A percentile compares a stretch with the other conserved stretches of the same genome.
Conservation (phyloP, 208 protist genomes). For the Hexamita inflata region DNA sequence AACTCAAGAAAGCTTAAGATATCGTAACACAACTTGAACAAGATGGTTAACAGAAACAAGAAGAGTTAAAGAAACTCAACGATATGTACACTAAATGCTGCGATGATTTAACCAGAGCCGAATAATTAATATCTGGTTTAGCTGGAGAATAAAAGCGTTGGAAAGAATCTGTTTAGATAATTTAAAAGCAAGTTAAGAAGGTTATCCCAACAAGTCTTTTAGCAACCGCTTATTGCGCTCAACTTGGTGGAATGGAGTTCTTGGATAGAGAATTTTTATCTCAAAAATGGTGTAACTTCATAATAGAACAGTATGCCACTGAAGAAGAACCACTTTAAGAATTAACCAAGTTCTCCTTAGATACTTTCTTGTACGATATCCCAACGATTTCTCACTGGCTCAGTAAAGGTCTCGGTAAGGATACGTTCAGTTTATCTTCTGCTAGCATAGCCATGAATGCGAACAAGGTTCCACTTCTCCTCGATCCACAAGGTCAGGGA, state of each 20-base stretch:
- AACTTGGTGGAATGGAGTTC: constrained; percentile 78
- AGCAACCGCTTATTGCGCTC: constrained; percentile 80
- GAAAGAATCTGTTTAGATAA: constrained; percentile 68
- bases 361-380: constrained; percentile 71
- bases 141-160: constrained; percentile 82
- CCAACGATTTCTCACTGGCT: constrained; percentile 84
- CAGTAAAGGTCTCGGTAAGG: constrained; percentile 82
- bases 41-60: constrained; percentile 65
- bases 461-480: constrained; percentile 82
- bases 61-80: constrained; percentile 72
- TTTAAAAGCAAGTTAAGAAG: constrained; percentile 60
- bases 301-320: constrained; percentile 52
- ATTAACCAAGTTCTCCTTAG: constrained; percentile 77
- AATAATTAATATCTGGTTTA: constrained; percentile 81
- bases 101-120: constrained; percentile 63
- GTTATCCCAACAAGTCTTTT: constrained; percentile 86
- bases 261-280: constrained; percentile 76
- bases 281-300: constrained; percentile 57
- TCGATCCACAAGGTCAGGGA: constrained; percentile 95
- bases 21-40: constrained; percentile 67
- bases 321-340: constrained; percentile 63
- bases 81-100: constrained; percentile 68
- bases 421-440: constrained; percentile 91
- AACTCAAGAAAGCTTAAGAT: constrained; percentile 69
- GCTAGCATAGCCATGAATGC: constrained; percentile 77